Conservation (phyloP, 2,329 filamentous ascomycete genomes). For the Trichophaea hybrida region DNA sequence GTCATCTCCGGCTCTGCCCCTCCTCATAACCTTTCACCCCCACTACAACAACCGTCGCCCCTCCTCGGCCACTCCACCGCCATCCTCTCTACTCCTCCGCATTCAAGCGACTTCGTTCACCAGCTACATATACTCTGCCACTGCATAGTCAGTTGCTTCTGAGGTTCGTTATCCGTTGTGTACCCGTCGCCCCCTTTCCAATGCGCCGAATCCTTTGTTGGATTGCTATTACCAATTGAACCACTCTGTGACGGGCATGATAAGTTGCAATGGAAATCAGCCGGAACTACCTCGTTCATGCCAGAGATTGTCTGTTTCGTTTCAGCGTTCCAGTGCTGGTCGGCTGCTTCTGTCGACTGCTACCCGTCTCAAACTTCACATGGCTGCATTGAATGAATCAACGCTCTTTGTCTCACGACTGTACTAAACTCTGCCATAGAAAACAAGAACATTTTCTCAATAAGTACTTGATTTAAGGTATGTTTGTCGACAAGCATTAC, state of each 20-base stretch:
- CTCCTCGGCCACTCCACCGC: conserved; percentile 25
- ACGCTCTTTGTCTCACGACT: background rate
- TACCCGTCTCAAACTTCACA: background rate
- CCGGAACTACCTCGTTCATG: no score
- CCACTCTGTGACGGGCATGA: no score
- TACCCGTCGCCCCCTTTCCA: no score
- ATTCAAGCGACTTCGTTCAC: background rate
- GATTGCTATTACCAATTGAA: no score
- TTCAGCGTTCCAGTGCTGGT: background rate
- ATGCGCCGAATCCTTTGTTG: no score
- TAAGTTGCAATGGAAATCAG: no score
- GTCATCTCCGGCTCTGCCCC: conserved; percentile 2
- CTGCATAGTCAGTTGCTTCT: background rate
- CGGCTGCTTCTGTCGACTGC: background rate
- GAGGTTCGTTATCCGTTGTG: background rate
- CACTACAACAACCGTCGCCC: conserved; percentile 10
- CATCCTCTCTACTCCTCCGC: conserved; percentile 21
- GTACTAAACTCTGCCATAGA: background rate
- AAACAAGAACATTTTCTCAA: background rate
- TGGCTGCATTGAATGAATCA: background rate
- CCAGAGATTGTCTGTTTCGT: background rate
- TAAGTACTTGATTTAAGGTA: background rate
- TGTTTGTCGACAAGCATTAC: background rate
- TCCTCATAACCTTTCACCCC: conserved; percentile 7
- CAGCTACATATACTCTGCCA: background rate